Percentiles rank a stretch among this genome's conserved stretches.
Conservation (phyloP, 2,329 filamentous ascomycete genomes). For the Rhynchosporium secalis region DNA sequence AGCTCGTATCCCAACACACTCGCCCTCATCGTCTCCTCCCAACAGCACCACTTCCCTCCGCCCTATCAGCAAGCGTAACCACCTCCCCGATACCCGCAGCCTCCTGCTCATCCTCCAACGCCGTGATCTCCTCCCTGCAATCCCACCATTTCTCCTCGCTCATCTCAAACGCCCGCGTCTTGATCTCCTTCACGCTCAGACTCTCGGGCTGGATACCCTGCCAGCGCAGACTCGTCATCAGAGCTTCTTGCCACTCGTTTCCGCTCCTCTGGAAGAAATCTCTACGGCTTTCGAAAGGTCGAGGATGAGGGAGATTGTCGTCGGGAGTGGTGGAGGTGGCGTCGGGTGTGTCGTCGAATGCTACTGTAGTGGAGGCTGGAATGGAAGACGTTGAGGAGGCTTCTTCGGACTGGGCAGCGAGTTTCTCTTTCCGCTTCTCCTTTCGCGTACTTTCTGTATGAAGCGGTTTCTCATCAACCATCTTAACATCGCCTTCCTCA, state of each 20-base stretch:
- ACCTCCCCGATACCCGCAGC: conserved; percentile 85
- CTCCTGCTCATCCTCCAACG: conserved; percentile 93
- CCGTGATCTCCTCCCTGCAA: conserved; percentile 87
- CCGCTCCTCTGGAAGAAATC: conserved; percentile 92
- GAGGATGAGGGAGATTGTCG: conserved; percentile 41
- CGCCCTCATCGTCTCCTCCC: conserved; percentile 34
- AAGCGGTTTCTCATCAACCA: conserved; percentile 37
- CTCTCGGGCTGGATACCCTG: conserved; percentile 66
- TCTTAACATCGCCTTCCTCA: conserved; percentile 47
- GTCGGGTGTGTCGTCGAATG: conserved; percentile 53
- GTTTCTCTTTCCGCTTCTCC: conserved; percentile 59
- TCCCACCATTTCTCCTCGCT: conserved; percentile 99
- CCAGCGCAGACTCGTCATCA: conserved; percentile 73
- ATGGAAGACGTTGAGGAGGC: conserved; percentile 44
- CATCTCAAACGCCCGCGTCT: conserved; percentile 83
- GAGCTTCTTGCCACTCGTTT: conserved; percentile 84
- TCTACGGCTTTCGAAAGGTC: conserved; percentile 76
- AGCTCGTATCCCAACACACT: too few relatives aligned
- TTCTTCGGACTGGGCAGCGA: conserved; percentile 41
- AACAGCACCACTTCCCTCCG: conserved; percentile 46
- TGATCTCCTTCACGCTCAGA: conserved; percentile 83
- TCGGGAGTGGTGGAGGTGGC: conserved; percentile 27
- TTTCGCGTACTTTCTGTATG: conserved; percentile 49
- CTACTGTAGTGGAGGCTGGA: conserved; percentile 44
- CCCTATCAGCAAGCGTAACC: conserved; percentile 78